Evolutionary conservation across 2,329 filamentous ascomycete species (phyloP).

Genomic region (Pyrenochaeta sp.): DNA sequence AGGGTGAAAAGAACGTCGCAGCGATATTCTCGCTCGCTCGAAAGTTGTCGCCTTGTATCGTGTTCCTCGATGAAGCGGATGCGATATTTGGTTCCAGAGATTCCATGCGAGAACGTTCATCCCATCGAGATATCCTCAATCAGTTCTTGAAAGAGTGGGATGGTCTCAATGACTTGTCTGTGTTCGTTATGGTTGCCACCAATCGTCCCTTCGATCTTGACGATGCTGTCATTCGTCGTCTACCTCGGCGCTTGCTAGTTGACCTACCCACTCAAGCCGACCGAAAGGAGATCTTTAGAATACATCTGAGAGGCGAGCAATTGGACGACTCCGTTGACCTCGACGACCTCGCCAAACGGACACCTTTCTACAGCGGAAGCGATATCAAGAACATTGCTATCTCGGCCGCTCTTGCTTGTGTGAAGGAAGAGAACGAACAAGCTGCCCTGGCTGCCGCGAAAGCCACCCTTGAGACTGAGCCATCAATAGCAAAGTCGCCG

Average conservation of each 20-base stretch:
- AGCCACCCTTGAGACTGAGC: conserved; percentile 9
- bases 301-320: conserved; percentile 73
- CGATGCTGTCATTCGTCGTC: conserved; percentile 79
- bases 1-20: conserved; percentile 92
- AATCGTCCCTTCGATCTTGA: conserved; percentile 96
- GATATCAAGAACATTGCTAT: conserved; percentile 86
- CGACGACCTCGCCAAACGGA: conserved; percentile 68
- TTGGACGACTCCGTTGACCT: conserved; percentile 69
- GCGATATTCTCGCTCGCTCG: conserved; percentile 91
- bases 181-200: conserved; percentile 98
- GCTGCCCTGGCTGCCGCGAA: conserved; percentile 38
- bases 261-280: conserved; percentile 74
- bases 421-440: conserved; percentile 72
- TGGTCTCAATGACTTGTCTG: conserved; percentile 80
- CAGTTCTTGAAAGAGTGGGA: conserved; percentile 98
- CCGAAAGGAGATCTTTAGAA: conserved; percentile 71
- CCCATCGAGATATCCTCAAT: conserved; percentile 89
- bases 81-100: conserved; percentile 84
- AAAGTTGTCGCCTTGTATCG: conserved; percentile 88
- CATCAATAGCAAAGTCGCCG: neutral
- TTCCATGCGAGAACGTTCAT: conserved; percentile 69
- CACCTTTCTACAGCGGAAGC: conserved; percentile 80
- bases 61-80: conserved; percentile 97
- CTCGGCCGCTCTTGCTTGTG: conserved; percentile 78
- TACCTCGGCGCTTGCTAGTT: conserved; percentile 75